These are phyloP conservation scores for Claviceps pazoutovae DNA, from an alignment of 2,329 filamentous ascomycete species.

Conservation along the genomic window DNA sequence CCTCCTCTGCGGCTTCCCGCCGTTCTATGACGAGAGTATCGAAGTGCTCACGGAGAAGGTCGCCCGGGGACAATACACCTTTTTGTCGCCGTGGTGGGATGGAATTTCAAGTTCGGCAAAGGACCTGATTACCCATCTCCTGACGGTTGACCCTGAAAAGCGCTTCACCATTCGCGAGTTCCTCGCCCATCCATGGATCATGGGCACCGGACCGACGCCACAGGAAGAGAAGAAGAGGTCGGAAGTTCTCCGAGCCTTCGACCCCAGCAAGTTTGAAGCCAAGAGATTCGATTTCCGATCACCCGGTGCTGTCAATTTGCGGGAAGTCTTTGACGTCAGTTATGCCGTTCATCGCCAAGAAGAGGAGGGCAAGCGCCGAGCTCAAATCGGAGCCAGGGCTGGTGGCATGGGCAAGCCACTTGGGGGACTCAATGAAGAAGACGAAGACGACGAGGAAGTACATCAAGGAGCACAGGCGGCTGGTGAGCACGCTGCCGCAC, in stretches of 20 bases:
- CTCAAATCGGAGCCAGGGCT: constrained; percentile 63
- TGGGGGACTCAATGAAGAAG: constrained; percentile 55
- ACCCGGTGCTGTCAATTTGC: constrained; percentile 84
- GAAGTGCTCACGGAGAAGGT: constrained; percentile 96
- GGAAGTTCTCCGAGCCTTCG: constrained; percentile 37
- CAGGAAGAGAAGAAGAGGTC: constrained; percentile 45
- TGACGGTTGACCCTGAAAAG: constrained; percentile 91
- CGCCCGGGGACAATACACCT: constrained; percentile 90
- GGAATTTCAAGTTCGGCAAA: constrained; percentile 92
- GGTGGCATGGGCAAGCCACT: constrained; percentile 44
- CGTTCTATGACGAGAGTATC: constrained; percentile 97
- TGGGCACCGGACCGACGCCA: constrained; percentile 44
- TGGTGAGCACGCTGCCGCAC: constrained; percentile 39
- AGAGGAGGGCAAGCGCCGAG: constrained; percentile 84
- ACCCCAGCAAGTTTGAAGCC: constrained; percentile 39
- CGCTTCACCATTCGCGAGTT: constrained; percentile 90
- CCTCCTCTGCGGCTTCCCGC: constrained; percentile 89
- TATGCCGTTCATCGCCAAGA: constrained; percentile 95
- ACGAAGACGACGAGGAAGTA: constrained; percentile 34
- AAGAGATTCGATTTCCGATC: constrained; percentile 85
- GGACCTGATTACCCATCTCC: constrained; percentile 81
- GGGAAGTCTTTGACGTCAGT: constrained; percentile 95
- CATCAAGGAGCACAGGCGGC: constrained; percentile 16
- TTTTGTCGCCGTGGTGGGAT: constrained; percentile 98
- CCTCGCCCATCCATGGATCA: constrained; percentile 88